These are phyloP conservation scores for Raphanus raphanistrum DNA, from an alignment of 345 rosid species.

Conservation along the genomic window DNA sequence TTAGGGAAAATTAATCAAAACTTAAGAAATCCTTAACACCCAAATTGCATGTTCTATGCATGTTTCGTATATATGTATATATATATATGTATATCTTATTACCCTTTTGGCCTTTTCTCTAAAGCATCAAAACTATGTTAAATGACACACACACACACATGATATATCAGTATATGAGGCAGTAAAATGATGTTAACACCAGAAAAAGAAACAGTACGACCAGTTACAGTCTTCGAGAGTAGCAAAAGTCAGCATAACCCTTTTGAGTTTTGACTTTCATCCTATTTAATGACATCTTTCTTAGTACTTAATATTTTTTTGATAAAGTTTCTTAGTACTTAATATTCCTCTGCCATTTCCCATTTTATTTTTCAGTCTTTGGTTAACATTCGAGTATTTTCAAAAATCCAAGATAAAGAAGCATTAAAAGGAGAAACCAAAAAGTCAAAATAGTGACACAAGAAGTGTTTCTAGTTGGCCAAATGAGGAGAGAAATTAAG, in stretches of 20 bases:
- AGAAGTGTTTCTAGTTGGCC: slow-evolving; percentile 16
- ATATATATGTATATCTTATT: not conserved
- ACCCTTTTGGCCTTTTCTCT: not conserved
- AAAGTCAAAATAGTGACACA: slow-evolving; percentile 20
- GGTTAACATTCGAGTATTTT: slow-evolving; percentile 7
- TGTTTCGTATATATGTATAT: not conserved
- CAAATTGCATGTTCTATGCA: not conserved
- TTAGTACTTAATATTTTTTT: not conserved
- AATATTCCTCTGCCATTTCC: not conserved
- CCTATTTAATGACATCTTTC: slow-evolving; percentile 1
- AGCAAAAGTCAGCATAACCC: slow-evolving; percentile 3
- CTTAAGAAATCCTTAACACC: not conserved
- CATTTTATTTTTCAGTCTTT: not conserved
- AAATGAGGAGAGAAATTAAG: not conserved
- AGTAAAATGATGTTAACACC: not conserved
- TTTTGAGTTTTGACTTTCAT: slow-evolving; percentile 9
- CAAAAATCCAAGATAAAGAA: not conserved
- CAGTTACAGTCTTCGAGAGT: not conserved
- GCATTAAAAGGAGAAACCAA: slow-evolving; percentile 14
- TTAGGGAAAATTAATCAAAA: too few relatives aligned
- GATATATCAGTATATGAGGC: not conserved
- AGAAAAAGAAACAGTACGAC: not conserved
- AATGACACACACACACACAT: not conserved
- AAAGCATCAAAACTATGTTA: not conserved
- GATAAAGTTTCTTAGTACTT: not conserved